Evolutionary conservation across 805 yeast genomes (phyloP), one percentile per base, ranked within the genome.

Genomic region (Teunomyces lycoperdinae): DNA sequence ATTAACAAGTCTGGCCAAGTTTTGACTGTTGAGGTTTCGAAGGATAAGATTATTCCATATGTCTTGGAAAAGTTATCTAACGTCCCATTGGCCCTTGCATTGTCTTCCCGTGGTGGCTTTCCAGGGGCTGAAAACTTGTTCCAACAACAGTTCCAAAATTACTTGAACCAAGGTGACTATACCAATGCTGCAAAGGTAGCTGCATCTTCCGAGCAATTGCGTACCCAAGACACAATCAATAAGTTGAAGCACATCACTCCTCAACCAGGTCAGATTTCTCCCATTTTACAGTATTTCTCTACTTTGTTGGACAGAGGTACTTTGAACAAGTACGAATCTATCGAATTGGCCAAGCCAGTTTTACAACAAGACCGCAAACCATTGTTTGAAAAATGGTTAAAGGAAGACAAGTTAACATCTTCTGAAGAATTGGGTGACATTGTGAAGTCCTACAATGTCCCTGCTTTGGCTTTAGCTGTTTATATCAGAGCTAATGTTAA

Each of bases 351-450:
- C 17, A 85, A 85, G 64, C 98, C 99, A 8, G 96, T 94, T 4
- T 77, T 94, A 63, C 96, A 89, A 71, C 97, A 91, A 74, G 95
- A 89, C 67, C 87, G 97, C 66, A 86, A 88, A 62, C 96, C 89
- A 54, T 76, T 95, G 54, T 84, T 94, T 55, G 99, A 94, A 71
- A 94, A 92, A 73, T 94, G 97, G 91, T 80, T 94, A 67, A 87
- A 85, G 66, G 98, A 94, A 69, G 96, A 90, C 66, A 94, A 94
- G 70, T 80, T 94, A 56, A 91, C 92, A 52, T 83, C 87, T 44
- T 88, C 96, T n/a, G 99, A 94, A 73, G 97, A 91, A 70, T 79
- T 94, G 55, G 99, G 99, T 74, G 99, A 94, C 65, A 80, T 90
- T 61, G 94, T 94, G 53, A 89, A 92, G 62, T 89, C 96, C 41